Base-by-base conservation (phyloP, 352 stramenopile genomes). In the Globisporangium iwayamae region DNA sequence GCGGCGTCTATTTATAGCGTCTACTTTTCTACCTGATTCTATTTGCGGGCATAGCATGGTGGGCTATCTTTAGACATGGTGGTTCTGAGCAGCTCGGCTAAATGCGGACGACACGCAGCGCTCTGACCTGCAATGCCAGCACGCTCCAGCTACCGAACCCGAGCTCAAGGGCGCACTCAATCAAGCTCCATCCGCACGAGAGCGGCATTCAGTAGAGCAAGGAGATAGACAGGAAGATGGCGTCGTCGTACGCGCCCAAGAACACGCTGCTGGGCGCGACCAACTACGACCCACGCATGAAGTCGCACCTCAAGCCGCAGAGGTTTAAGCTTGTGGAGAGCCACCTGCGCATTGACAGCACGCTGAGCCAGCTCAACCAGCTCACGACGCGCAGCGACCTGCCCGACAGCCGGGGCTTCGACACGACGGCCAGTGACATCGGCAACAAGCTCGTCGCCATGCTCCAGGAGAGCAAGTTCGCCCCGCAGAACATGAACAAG, bases 321-420 rank as follows among this genome's bases (percentile, higher is more conserved):
- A 80, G 81, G 50, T 94, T 94, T 68, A 92, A 92, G 71, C 54
- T 94, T 30, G 65, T 89, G 8, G 74, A 91, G 55, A 78, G 62
- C 14, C 43, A 63, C 14, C 61, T 93, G 68, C 79, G 81, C 36
- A 67, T 91, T 30, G 85, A 91, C 66, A 88, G 76, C 60, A 80
- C 76, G 30, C 66, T 91, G 39, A 74, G 75, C 53, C 78, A 90
- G 55, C 66, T 85, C 57, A 90, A 81, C 38, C 81, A 73, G 41
- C 65, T 91, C 20, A 81, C 70, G 32, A 89, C 82, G 22, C 75
- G 78, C 13, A 47, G 78, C 34, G 84, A 93, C 64, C 72, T 89
- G 5, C 73, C 70, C 14, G 80, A 91, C 57, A 60, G 69, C 4
- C 73, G 77, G 20, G 75, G 69, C 20, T 92, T 91, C 54, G 71